These are phyloP conservation scores for Metschnikowia lunata DNA, from an alignment of 805 yeast species.

Conservation along the genomic window DNA sequence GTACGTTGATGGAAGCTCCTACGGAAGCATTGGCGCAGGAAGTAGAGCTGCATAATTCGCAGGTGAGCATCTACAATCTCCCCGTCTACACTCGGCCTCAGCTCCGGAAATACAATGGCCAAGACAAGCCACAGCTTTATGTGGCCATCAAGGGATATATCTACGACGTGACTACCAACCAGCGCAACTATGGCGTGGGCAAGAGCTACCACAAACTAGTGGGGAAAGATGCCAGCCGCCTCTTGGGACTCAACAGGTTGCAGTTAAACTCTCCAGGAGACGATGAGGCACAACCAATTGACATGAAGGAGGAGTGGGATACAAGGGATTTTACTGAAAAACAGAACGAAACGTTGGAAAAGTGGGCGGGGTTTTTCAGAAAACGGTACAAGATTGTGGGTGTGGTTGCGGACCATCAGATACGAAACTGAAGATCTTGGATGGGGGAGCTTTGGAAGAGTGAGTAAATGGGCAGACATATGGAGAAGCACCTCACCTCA, in stretches of 20 bases:
- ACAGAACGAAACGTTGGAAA: conserved; percentile 59
- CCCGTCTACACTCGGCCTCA: conserved; percentile 33
- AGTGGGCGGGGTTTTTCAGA: conserved; percentile 68
- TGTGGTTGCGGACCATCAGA: conserved; percentile 29
- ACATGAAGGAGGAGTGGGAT: conserved; percentile 37
- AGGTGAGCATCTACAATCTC: conserved; percentile 26
- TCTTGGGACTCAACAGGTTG: conserved; percentile 60
- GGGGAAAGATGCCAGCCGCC: conserved; percentile 75
- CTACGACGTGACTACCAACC: conserved; percentile 71
- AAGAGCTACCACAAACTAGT: conserved; percentile 66
- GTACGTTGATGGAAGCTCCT: conserved; percentile 3
- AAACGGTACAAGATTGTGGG: conserved; percentile 39
- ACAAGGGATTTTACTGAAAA: conserved; percentile 51
- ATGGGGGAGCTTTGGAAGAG: background rate
- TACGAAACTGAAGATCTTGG: conserved; percentile 3
- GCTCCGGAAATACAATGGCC: conserved; percentile 32
- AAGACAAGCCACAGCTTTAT: conserved; percentile 41
- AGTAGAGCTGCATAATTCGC: conserved; percentile 27
- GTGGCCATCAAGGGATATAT: conserved; percentile 74
- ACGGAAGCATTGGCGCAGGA: conserved; percentile 15
- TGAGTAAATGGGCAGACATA: too few relatives aligned
- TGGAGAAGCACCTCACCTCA: too few relatives aligned
- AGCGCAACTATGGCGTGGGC: conserved; percentile 71
- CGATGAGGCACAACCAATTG: conserved; percentile 17
- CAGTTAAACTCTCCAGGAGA: conserved; percentile 25